Percentiles rank a stretch among this genome's conserved stretches.
phyloP scores from a whole-genome alignment of 805 yeast species.

The Trichomonascus vanleenenianus region DNA sequence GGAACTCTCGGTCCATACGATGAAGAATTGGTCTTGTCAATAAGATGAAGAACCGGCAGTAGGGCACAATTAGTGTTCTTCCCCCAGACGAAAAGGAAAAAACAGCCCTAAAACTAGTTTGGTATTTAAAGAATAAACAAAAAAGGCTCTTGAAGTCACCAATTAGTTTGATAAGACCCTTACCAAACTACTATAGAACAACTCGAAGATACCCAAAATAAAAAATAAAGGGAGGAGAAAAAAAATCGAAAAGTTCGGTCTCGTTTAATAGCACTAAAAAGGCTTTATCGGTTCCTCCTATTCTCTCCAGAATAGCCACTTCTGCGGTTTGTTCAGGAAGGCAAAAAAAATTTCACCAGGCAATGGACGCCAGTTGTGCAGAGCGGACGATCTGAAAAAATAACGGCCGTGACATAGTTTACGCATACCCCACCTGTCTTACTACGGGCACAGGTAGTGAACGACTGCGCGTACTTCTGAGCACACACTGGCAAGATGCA shows the following conservation, averaged over 20 bases:
- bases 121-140: background rate
- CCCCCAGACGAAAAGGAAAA: conserved; percentile 11
- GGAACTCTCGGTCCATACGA: conserved; percentile 31
- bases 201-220: background rate
- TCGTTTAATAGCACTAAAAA: too few species aligned
- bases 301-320: too few species aligned
- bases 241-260: background rate
- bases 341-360: too few species aligned
- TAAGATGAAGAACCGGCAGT: conserved; percentile 4
- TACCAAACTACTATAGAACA: background rate
- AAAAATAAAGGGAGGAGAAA: background rate
- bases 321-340: too few species aligned
- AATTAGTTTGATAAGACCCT: background rate
- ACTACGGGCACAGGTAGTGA: too few species aligned
- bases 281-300: too few species aligned
- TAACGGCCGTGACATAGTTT: too few species aligned
- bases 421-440: too few species aligned
- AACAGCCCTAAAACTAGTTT: conserved; percentile 9
- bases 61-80: conserved; percentile 5
- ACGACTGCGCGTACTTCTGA: too few species aligned
- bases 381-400: too few species aligned
- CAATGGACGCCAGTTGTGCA: too few species aligned
- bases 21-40: conserved; percentile 4
- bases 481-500: too few species aligned
- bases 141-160: background rate